phyloP scores from a whole-genome alignment of 805 yeast genomes.

The Candida nanaspora region DNA sequence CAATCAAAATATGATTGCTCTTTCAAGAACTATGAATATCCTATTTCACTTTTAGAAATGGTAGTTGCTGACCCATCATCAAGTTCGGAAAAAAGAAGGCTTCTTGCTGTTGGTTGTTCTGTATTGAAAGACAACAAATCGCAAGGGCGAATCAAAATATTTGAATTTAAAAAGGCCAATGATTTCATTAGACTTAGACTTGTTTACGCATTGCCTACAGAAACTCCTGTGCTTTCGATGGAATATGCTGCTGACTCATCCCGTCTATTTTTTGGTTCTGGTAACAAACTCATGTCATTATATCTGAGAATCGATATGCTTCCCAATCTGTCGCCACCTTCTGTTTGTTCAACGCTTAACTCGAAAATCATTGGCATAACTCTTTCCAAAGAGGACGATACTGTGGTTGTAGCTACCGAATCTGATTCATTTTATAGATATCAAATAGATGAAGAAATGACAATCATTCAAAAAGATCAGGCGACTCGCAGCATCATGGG shows the following conservation, averaged over 20 bases:
- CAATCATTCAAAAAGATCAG: constrained; percentile 8
- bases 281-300: neutral
- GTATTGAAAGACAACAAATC: neutral
- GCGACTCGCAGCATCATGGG: constrained; percentile 16
- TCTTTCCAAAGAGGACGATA: constrained; percentile 8
- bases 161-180: constrained; percentile 4
- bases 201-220: constrained; percentile 13
- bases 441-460: no score
- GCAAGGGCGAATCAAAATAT: neutral
- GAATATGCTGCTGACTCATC: constrained; percentile 16
- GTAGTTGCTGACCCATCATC: neutral
- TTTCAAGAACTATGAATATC: neutral
- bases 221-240: constrained; percentile 15
- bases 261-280: constrained; percentile 8
- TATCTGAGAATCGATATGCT: neutral
- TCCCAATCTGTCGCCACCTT: neutral
- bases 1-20: neutral
- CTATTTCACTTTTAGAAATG: neutral
- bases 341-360: constrained; percentile 1
- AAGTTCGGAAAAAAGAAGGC: neutral
- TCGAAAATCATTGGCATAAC: constrained; percentile 17
- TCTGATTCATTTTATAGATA: constrained; percentile 17
- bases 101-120: neutral
- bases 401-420: constrained; percentile 18
- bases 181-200: constrained; percentile 8